Conservation (phyloP, 1,284 basidiomycete species). For the Pyrrhoderma lamaoense region DNA sequence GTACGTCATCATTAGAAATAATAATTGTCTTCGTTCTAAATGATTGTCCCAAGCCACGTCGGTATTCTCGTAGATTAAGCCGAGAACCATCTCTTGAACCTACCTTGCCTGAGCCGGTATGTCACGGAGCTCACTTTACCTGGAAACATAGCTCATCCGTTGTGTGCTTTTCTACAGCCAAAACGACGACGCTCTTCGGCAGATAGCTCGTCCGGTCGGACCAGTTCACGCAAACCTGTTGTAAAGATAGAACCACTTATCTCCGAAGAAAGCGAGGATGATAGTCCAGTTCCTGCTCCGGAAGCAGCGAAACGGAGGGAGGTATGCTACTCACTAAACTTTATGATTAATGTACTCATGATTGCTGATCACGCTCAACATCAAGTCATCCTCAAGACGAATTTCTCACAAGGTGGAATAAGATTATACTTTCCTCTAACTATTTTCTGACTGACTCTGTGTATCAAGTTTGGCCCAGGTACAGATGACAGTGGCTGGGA, state of each 20-base stretch:
- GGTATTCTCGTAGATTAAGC: conserved; percentile 43
- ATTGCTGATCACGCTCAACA: too few species aligned
- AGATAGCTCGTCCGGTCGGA: conserved; percentile 53
- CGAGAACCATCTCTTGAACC: conserved; percentile 37
- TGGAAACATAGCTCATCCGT: conserved; percentile 20
- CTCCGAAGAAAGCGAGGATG: conserved; percentile 71
- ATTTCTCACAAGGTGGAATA: conserved; percentile 32
- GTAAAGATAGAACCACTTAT: conserved; percentile 38
- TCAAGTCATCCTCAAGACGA: too few species aligned
- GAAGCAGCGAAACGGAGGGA: conserved; percentile 12
- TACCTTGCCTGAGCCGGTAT: conserved; percentile 41
- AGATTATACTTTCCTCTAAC: conserved; percentile 8
- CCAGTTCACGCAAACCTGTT: conserved; percentile 29
- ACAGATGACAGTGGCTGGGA: conserved; percentile 74
- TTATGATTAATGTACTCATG: neutral
- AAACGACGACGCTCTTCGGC: conserved; percentile 63
- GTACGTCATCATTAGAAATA: conserved; percentile 28
- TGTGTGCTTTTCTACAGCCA: conserved; percentile 30
- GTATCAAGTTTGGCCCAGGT: conserved; percentile 21
- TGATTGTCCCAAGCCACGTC: conserved; percentile 30
- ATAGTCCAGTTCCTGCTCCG: conserved; percentile 28
- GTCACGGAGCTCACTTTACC: conserved; percentile 20
- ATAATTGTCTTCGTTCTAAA: conserved; percentile 20
- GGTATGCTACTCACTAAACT: conserved; percentile 5
- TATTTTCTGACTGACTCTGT: conserved; percentile 16